These are phyloP conservation scores for Fulvia fulva DNA, from an alignment of 2,329 filamentous ascomycete species.

Conservation along the genomic window DNA sequence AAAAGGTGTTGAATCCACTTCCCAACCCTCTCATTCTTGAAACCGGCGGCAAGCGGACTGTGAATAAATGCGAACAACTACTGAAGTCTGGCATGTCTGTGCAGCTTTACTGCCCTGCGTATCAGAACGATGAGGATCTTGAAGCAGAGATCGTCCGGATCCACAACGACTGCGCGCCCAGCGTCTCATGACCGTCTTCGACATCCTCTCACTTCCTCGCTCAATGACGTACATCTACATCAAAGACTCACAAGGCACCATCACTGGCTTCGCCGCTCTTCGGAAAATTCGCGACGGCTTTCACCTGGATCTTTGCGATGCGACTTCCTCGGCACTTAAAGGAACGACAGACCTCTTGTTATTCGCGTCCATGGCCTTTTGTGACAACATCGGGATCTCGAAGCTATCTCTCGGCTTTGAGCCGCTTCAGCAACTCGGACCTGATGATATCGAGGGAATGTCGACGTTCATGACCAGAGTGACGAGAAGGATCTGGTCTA, in stretches of 20 bases:
- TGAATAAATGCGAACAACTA: slow-evolving; percentile 5
- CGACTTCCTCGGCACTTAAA: background rate
- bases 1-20: slow-evolving; percentile 3
- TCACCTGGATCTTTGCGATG: slow-evolving; percentile 4
- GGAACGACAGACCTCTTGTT: slow-evolving; percentile 7
- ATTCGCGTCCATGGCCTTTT: slow-evolving; percentile 2
- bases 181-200: slow-evolving; percentile 6
- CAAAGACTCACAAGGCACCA: background rate
- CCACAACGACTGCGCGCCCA: slow-evolving; percentile 1
- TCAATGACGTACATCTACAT: slow-evolving; percentile 5
- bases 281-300: slow-evolving; percentile 4
- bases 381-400: background rate
- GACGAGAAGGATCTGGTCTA: slow-evolving; percentile 1
- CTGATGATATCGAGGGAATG: background rate
- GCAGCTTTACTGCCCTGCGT: slow-evolving; percentile 2
- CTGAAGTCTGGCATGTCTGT: background rate
- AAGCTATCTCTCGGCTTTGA: slow-evolving; percentile 4
- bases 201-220: slow-evolving; percentile 6
- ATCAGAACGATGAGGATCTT: background rate
- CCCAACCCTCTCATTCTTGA: slow-evolving; percentile 3
- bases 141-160: background rate
- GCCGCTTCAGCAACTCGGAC: background rate
- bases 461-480: background rate
- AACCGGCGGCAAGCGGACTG: slow-evolving; percentile 4
- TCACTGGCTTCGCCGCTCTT: slow-evolving; percentile 3